These are phyloP conservation scores for Stemphylium vesicarium DNA, from an alignment of 2,329 filamentous ascomycete species.

Conservation along the genomic window DNA sequence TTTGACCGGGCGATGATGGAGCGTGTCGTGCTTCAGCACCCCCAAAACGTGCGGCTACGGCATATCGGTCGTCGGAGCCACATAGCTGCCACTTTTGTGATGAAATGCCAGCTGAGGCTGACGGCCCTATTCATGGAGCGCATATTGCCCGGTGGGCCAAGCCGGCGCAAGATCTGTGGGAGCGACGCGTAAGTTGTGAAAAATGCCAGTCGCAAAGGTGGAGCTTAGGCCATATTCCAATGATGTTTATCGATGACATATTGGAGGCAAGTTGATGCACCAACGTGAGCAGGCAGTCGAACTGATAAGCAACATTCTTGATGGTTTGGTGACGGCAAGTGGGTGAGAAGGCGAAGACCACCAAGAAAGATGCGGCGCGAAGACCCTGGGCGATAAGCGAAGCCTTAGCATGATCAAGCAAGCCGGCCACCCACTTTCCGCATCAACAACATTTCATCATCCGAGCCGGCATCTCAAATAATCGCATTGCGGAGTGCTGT, in stretches of 20 bases:
- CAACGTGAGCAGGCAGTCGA: too few relatives aligned
- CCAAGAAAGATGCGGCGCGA: background rate
- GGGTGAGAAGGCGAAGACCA: background rate
- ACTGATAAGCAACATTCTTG: too few relatives aligned
- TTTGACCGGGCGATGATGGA: conserved; percentile 30
- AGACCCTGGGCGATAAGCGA: conserved; percentile 3
- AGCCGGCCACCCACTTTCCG: conserved; percentile 11
- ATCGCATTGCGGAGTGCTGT: background rate
- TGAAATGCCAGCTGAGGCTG: background rate
- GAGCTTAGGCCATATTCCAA: background rate
- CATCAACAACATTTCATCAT: conserved; percentile 7
- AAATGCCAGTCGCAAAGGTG: background rate
- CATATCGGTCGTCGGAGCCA: conserved; percentile 7
- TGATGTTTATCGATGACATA: too few relatives aligned
- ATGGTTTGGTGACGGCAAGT: too few relatives aligned
- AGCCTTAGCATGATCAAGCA: conserved; percentile 6
- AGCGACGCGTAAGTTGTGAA: background rate
- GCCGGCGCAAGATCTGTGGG: background rate
- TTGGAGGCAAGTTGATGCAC: too few relatives aligned
- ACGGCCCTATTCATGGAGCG: background rate
- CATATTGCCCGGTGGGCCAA: background rate
- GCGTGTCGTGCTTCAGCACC: conserved; percentile 32
- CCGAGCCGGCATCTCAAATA: background rate
- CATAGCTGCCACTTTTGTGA: background rate
- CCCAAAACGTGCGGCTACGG: conserved; percentile 2